Evolutionary conservation across 257 asterid genomes (phyloP).

Genomic region (Lycium barbarum): DNA sequence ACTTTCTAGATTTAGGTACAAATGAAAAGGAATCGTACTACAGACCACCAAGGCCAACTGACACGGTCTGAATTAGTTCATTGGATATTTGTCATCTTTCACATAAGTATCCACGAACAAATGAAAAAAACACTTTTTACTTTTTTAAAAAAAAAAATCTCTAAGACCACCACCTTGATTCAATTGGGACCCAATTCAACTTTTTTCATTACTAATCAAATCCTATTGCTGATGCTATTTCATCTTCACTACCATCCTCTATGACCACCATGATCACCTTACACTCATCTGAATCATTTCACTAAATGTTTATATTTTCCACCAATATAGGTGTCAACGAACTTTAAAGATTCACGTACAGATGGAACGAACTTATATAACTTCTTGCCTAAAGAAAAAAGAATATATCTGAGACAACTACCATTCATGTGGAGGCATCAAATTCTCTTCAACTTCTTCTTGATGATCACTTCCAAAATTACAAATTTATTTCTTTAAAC

Average conservation of each 20-base stretch:
- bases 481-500: background rate
- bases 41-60: no score
- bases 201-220: no score
- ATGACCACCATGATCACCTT: no score
- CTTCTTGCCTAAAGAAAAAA: background rate
- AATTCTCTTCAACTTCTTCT: constrained; percentile 33
- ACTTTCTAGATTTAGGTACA: no score
- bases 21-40: no score
- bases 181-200: constrained; percentile 28
- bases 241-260: no score
- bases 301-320: background rate
- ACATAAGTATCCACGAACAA: no score
- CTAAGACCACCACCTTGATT: background rate
- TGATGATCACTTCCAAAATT: constrained; percentile 45
- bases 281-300: background rate
- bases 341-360: background rate
- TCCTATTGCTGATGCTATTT: no score
- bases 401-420: no score
- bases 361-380: background rate
- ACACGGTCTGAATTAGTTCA: no score
- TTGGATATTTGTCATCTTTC: no score
- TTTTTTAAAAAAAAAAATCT: background rate
- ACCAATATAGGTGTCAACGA: background rate
- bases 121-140: background rate
- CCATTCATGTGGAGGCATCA: constrained; percentile 68